Base-by-base conservation (phyloP, 139 green algal genomes). In the Ulvella scutata region DNA sequence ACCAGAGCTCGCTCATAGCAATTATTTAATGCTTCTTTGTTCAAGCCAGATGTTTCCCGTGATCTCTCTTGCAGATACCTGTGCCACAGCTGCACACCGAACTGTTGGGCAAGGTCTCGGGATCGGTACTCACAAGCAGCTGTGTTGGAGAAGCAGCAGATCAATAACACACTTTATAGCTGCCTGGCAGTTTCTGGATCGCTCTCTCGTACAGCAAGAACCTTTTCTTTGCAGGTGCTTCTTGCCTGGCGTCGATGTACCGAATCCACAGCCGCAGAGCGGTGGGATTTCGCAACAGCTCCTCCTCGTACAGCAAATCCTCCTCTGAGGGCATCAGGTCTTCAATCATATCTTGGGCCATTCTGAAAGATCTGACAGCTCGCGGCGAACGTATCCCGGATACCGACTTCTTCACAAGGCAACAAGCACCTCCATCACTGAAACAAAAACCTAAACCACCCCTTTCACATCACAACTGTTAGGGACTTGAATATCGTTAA, bases 221-320 rank as follows among this genome's bases (percentile, higher is more conserved):
- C 21, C 94, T 76, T 43, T 87, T 85, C 62, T 86, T 82, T 3
- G 84, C 43, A 0, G 85, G 74, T 1, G 92, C 88, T 40, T 90
- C 85, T 34, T 85, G 87, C 17, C 90, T 82, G 2, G 89, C 93
- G 4, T 89, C 77, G 21, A 98, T 84, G 82, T 98, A 98, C 0
- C 91, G 79, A 43, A 79, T 72, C 94, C 94, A 98, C 83, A 94
- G 90, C 44, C 92, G 93, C 3, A 98, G 75, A 7, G 82, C 81
- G 76, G 94, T 97, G 0, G 94, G 94, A 77, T 97, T 97, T 4
- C 94, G 82, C 36, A 97, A 81, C 29, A 98, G 83, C 85, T 98
- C 94, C 80, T 98, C 94, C 79, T 98, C 94, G 76, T 97, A 98
- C 0, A 96, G 78, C 33, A 98, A 82, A 76, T 98, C 93, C 38